Conservation (phyloP, 495 filamentous ascomycete genomes). For the Penicillium alfredii region DNA sequence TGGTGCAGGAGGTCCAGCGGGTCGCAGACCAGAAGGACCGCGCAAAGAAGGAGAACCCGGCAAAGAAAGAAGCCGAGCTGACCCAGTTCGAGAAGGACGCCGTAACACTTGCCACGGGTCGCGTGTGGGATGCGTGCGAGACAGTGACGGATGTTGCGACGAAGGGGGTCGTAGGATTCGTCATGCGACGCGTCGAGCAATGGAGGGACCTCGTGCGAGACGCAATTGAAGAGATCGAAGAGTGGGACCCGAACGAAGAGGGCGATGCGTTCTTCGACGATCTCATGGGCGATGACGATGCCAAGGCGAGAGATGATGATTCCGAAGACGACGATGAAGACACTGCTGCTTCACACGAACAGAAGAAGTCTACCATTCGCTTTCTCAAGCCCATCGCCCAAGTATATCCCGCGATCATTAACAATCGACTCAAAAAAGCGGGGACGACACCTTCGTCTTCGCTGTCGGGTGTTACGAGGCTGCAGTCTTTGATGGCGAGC, state of each 20-base stretch:
- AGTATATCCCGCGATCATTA: constrained; percentile 36
- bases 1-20: constrained; percentile 32
- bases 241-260: constrained; percentile 69
- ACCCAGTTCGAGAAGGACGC: constrained; percentile 33
- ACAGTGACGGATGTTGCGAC: constrained; percentile 52
- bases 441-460: constrained; percentile 13
- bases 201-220: constrained; percentile 70
- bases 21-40: constrained; percentile 21
- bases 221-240: constrained; percentile 74
- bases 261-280: constrained; percentile 50
- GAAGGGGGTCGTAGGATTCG: constrained; percentile 58
- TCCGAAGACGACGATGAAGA: constrained; percentile 28
- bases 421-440: constrained; percentile 30
- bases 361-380: constrained; percentile 35
- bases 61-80: constrained; percentile 22
- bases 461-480: constrained; percentile 9
- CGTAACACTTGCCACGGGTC: constrained; percentile 40
- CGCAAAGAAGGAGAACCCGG: constrained; percentile 16
- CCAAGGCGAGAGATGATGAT: constrained; percentile 40
- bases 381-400: constrained; percentile 39
- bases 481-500: constrained; percentile 29
- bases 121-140: constrained; percentile 65
- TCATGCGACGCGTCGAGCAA: constrained; percentile 56
- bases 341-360: constrained; percentile 27
- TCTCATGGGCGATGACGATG: constrained; percentile 29